Evolutionary conservation across 1,284 basidiomycete genomes (phyloP).

Genomic region (Athelia psychrophila): DNA sequence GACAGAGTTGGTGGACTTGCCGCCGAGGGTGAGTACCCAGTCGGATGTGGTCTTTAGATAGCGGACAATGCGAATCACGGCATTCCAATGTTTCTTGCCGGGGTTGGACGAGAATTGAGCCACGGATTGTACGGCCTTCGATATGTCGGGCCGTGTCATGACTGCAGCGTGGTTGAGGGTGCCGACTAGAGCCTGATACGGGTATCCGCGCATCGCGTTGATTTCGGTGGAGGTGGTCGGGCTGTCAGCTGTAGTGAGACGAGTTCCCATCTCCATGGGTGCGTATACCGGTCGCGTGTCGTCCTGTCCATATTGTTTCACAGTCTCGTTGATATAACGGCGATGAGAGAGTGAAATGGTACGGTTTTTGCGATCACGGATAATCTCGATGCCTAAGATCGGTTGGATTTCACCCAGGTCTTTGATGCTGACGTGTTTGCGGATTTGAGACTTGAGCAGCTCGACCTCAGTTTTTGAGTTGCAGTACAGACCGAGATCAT

Average conservation of each 20-base stretch:
- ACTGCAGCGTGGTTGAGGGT: slow-evolving; percentile 30
- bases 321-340: slow-evolving; percentile 30
- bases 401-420: slow-evolving; percentile 28
- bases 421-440: slow-evolving; percentile 29
- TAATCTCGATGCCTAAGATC: slow-evolving; percentile 35
- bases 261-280: slow-evolving; percentile 25
- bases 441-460: slow-evolving; percentile 19
- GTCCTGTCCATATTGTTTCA: slow-evolving; percentile 26
- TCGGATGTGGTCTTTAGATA: slow-evolving; percentile 30
- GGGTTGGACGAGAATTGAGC: slow-evolving; percentile 28
- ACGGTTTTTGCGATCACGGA: slow-evolving; percentile 17
- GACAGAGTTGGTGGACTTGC: slow-evolving; percentile 7
- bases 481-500: slow-evolving; percentile 14
- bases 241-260: slow-evolving; percentile 11
- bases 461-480: slow-evolving; percentile 9
- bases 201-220: slow-evolving; percentile 16
- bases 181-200: slow-evolving; percentile 29
- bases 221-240: slow-evolving; percentile 17
- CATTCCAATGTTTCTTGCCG: slow-evolving; percentile 27
- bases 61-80: slow-evolving; percentile 28
- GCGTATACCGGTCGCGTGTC: slow-evolving; percentile 27
- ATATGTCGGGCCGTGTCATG: slow-evolving; percentile 33
- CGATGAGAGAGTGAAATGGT: slow-evolving; percentile 29
- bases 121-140: slow-evolving; percentile 28
- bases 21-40: slow-evolving; percentile 12